Evolutionary conservation across 208 protist genomes (phyloP), one percentile per base, ranked within the genome.

Genomic region (Acanthamoeba polyphaga): DNA sequence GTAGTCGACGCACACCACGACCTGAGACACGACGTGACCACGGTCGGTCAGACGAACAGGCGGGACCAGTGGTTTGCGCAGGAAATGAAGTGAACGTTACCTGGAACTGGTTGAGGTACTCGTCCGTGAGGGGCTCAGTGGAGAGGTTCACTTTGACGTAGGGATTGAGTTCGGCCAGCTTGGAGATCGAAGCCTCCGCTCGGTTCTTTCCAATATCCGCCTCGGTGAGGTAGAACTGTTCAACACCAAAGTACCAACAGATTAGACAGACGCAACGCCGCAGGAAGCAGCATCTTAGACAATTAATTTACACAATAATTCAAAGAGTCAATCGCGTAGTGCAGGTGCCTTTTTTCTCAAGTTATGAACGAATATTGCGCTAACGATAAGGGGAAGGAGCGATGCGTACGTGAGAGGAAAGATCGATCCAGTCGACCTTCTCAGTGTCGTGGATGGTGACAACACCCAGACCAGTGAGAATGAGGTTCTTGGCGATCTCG

Each of bases 401-500:
- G 27, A 34, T 32, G 70, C 89, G 88, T 93, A 98, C 96, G 93
- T 98, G 97, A 8, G 98, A 96, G 0, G 95, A 94, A 3, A 99
- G 96, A 93, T 99, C 98, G 8, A 27, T 10, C 27, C 98, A 94
- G 49, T 72, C 12, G 22, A 97, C 95, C 0, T 53, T 55, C 29
- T 95, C 66, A 27, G 87, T 43, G 96, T 99, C 99, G 70, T 98
- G 96, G 12, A 99, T 53, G 15, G 98, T 98, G n/a, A 99, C 96
- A 46, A 92, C 95, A 74, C 98, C 97, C 32, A 99, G 97, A 88
- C 98, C 98, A 51, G 97, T 97, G 10, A 99, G 97, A 38, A 98
- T 96, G 43, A 99, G 92, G 95, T 99, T 99, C 97, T 99, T 99
- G 58, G 98, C 98, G 84, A 99, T 98, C 96, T 99, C 99, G 64